Base-by-base conservation (phyloP, 1,284 basidiomycete species). In the Fistulina hepatica region DNA sequence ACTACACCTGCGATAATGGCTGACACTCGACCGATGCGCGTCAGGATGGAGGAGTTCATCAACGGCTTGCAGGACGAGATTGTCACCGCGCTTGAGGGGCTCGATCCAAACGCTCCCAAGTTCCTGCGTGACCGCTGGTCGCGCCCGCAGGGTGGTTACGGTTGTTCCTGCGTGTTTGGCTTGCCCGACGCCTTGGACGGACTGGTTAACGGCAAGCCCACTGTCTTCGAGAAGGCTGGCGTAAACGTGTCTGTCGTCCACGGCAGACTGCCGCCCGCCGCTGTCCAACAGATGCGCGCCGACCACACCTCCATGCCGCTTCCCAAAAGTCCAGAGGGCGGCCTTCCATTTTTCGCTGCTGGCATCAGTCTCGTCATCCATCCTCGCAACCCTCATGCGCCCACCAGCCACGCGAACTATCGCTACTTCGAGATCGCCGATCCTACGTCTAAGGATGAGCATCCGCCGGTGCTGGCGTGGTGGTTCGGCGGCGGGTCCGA, bases 401-500 rank as follows among this genome's bases (percentile, higher is more conserved):
- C 89, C 2, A 95, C 92, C n/a, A 81, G 88, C 6, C 94, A 99
- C 60, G 79, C 89, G 47, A 99, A 99, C 61, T 97, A 94, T 55
- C 84, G 95, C 39, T 98, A 97, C 64, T 98, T 99, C 58, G 95
- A 97, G 62, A 72, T 91, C 48, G 77, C 76, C 11, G 73, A 83
- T 47, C 63, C 65, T 25, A 52, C 44, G 2, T 49, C 39, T 7
- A 54, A 59, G 21, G 60, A 57, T 26, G 49, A 56, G 23, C 49
- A 56, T 24, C 51, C 52, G 23, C 50, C 60, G 36, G 59, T 85
- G 10, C 59, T 91, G 25, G 83, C 91, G 7, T 98, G 93, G 92
- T 99, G 95, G 95, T 98, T 97, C 53, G 94, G 94, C 31, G 94
- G 94, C 24, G 94, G 94, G n/a, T 78, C 80, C 3, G 94, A 98